Conservation (phyloP, 371 early-diverging fungal genomes). For the Sporodiniella umbellata region DNA sequence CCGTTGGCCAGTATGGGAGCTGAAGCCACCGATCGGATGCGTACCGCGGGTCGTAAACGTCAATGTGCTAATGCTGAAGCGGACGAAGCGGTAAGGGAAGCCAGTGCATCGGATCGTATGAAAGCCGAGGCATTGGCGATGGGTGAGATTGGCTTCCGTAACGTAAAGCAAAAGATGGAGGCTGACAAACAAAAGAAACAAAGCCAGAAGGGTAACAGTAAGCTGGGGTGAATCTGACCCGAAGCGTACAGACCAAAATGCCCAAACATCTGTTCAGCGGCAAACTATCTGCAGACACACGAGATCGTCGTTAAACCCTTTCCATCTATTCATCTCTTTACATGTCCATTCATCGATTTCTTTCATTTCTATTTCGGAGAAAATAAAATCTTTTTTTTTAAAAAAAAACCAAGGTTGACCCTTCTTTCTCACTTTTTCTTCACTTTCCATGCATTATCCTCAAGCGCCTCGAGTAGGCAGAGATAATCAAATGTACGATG, state of each 20-base stretch:
- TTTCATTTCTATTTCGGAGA: not conserved
- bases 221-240: conserved; percentile 93
- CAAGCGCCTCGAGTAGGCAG: conserved; percentile 47
- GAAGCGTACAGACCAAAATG: conserved; percentile 83
- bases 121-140: conserved; percentile 57
- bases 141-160: conserved; percentile 74
- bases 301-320: conserved; percentile 75
- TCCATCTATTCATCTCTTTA: not conserved
- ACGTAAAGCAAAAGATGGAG: conserved; percentile 66
- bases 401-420: not conserved
- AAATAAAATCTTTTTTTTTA: not conserved
- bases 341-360: not conserved
- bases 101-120: conserved; percentile 51
- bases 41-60: conserved; percentile 63
- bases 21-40: conserved; percentile 50
- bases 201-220: conserved; percentile 69
- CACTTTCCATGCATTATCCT: conserved; percentile 5
- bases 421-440: not conserved
- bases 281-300: conserved; percentile 81
- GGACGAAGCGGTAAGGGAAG: conserved; percentile 58
- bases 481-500: conserved; percentile 46
- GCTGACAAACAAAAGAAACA: conserved; percentile 74
- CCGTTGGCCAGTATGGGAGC: conserved; percentile 61
- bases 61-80: conserved; percentile 68
- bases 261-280: conserved; percentile 98